Evolutionary conservation across 495 filamentous ascomycete genomes (phyloP).

Genomic region (Tuber microsphaerosporum): DNA sequence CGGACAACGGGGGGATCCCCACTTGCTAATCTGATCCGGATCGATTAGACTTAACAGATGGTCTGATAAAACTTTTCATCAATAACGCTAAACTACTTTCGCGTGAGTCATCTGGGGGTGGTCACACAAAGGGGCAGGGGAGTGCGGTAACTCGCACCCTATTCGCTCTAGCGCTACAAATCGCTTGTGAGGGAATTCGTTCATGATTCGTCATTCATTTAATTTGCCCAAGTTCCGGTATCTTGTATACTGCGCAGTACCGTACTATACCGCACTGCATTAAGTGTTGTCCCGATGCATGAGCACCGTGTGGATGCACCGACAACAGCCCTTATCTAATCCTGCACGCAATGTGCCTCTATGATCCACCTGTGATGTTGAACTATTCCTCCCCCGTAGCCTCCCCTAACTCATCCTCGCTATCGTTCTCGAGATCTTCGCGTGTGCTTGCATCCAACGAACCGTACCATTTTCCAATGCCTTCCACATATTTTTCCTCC

Average conservation of each 20-base stretch:
- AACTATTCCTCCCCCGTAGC: constrained; percentile 3
- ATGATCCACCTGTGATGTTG: background rate
- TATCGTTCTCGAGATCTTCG: constrained; percentile 40
- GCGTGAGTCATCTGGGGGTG: background rate
- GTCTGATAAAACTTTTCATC: constrained; percentile 3
- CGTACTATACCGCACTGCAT: background rate
- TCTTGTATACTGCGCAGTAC: background rate
- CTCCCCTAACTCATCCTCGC: constrained; percentile 22
- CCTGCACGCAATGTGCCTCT: background rate
- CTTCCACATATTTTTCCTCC: constrained; percentile 53
- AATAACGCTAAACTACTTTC: background rate
- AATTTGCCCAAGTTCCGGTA: background rate
- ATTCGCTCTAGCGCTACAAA: background rate
- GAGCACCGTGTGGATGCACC: background rate
- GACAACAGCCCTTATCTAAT: background rate
- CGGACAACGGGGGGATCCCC: background rate
- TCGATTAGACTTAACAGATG: constrained; percentile 6
- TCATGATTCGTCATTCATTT: constrained; percentile 1
- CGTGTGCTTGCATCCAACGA: constrained; percentile 39
- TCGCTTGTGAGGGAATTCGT: background rate
- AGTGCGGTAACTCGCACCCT: background rate
- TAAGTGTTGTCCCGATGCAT: background rate
- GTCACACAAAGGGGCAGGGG: background rate
- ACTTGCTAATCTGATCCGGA: constrained; percentile 2
- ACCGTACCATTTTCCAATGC: constrained; percentile 52